Conservation (phyloP, 2,329 filamentous ascomycete genomes). For the Ophiostoma ulmi region DNA sequence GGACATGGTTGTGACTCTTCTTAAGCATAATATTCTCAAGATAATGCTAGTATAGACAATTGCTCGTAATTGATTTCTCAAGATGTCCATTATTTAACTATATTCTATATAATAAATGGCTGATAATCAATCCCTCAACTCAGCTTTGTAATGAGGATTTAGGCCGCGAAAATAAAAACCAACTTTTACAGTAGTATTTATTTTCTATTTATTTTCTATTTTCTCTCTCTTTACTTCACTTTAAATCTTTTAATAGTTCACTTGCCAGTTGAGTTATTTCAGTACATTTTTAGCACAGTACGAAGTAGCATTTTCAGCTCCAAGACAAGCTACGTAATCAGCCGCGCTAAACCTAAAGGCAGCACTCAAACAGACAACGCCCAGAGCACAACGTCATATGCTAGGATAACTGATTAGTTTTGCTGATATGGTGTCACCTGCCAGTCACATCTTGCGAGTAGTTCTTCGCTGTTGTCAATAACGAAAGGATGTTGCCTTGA, state of each 20-base stretch:
- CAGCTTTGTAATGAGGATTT: no score
- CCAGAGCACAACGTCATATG: slow-evolving; percentile 5
- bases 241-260: background rate
- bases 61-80: no score
- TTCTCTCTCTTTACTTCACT: background rate
- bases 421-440: slow-evolving; percentile 1
- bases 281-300: background rate
- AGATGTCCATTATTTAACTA: no score
- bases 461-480: background rate
- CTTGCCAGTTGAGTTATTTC: background rate
- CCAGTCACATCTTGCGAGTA: background rate
- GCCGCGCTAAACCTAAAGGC: slow-evolving; percentile 6
- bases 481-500: background rate
- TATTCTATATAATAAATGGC: no score
- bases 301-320: background rate
- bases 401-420: background rate
- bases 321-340: slow-evolving; percentile 8
- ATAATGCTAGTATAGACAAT: no score
- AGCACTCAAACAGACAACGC: background rate
- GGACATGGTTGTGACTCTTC: background rate
- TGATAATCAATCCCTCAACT: no score
- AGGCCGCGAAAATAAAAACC: no score
- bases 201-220: background rate
- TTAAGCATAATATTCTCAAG: no score
- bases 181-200: no score